phyloP scores from a whole-genome alignment of 768 basidiomycete species.

The Daedalea quercina region DNA sequence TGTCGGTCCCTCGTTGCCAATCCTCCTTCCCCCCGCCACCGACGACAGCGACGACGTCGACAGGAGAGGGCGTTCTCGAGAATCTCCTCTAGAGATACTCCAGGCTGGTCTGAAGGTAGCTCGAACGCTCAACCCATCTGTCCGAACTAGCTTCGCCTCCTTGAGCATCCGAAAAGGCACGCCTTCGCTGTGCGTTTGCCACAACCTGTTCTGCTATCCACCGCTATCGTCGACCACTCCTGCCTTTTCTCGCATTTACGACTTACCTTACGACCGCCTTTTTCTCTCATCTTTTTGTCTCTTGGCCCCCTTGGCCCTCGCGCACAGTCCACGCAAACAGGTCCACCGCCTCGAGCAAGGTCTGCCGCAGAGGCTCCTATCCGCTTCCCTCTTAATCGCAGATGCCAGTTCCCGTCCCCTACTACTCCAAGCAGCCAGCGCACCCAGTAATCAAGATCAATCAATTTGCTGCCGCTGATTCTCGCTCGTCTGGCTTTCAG shows the following conservation, averaged over 20 bases:
- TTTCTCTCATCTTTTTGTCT: conserved; percentile 29
- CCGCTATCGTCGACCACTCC: conserved; percentile 19
- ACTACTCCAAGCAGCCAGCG: conserved; percentile 46
- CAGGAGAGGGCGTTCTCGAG: conserved; percentile 25
- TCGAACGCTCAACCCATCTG: conserved; percentile 11
- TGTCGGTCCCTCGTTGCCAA: conserved; percentile 37
- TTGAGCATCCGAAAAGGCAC: conserved; percentile 62
- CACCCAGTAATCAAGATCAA: conserved; percentile 62
- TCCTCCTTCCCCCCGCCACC: conserved; percentile 28
- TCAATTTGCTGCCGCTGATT: conserved; percentile 33
- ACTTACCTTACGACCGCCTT: conserved; percentile 63
- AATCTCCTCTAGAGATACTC: conserved; percentile 18
- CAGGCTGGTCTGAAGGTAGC: conserved; percentile 21
- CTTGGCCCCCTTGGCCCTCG: conserved; percentile 29
- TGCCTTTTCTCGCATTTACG: conserved; percentile 44
- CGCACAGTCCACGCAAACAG: conserved; percentile 28
- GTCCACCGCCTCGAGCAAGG: conserved; percentile 13
- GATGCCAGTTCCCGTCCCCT: conserved; percentile 86
- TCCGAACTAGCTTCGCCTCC: conserved; percentile 14
- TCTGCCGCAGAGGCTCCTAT: conserved; percentile 28
- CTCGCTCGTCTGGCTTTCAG: conserved; percentile 41
- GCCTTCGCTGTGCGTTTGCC: conserved; percentile 93
- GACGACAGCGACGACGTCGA: conserved; percentile 37
- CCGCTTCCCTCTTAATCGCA: conserved; percentile 30
- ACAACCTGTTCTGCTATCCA: conserved; percentile 26